A percentile compares a stretch with the other conserved stretches of the same genome.
phyloP scores from a whole-genome alignment of 768 basidiomycete genomes.

The Kondoa subrosea region DNA sequence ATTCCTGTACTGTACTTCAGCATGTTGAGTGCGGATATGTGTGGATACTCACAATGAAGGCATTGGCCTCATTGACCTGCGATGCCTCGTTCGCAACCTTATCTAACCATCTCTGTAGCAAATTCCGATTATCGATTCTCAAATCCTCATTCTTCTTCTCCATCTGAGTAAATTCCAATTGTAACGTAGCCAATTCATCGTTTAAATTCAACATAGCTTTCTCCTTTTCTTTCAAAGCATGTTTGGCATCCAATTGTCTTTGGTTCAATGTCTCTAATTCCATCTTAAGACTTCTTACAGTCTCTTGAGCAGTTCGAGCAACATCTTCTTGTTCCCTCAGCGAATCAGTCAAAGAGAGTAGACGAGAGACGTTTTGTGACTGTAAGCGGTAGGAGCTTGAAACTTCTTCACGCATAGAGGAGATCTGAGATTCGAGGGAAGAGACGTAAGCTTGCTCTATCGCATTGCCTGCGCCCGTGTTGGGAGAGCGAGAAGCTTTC shows the following conservation, averaged over 20 bases:
- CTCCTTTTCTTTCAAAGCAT: conserved; percentile 56
- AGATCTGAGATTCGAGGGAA: conserved; percentile 86
- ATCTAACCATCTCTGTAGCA: conserved; percentile 92
- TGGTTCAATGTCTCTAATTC: conserved; percentile 52
- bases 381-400: conserved; percentile 92
- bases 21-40: background rate
- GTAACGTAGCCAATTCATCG: conserved; percentile 82
- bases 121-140: conserved; percentile 78
- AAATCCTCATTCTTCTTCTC: conserved; percentile 73
- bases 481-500: conserved; percentile 60
- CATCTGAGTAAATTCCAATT: conserved; percentile 76
- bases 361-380: conserved; percentile 81
- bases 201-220: conserved; percentile 52
- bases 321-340: conserved; percentile 83
- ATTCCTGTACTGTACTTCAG: conserved; percentile 1
- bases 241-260: conserved; percentile 69
- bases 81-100: conserved; percentile 68
- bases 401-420: conserved; percentile 74
- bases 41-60: background rate
- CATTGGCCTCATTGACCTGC: conserved; percentile 40
- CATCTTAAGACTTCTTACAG: conserved; percentile 55
- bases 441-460: conserved; percentile 73
- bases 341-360: conserved; percentile 85
- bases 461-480: conserved; percentile 44
- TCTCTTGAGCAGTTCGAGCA: conserved; percentile 62